These are phyloP conservation scores for Diutina pseudorugosa DNA, from an alignment of 1,139 yeast species.

Conservation along the genomic window DNA sequence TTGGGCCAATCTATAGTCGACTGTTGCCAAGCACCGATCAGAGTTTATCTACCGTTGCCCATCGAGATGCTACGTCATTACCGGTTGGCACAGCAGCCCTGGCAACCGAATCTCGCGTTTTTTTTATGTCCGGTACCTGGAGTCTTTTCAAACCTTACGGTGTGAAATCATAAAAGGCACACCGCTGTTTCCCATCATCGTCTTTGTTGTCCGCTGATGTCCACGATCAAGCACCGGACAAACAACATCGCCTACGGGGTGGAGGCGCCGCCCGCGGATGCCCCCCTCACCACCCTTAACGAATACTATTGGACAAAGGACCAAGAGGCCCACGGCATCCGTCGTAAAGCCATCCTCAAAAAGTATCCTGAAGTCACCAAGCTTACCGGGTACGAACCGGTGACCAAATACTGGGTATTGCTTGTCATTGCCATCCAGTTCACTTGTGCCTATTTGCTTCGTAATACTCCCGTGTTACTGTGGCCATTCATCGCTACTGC, in stretches of 20 bases:
- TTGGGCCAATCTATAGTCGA: too few relatives aligned
- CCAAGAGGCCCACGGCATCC: conserved; percentile 65
- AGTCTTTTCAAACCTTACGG: neutral
- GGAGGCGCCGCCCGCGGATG: conserved; percentile 32
- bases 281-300: conserved; percentile 28
- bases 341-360: conserved; percentile 63
- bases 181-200: too few relatives aligned
- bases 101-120: neutral
- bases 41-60: too few relatives aligned
- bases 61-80: too few relatives aligned
- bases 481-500: conserved; percentile 52
- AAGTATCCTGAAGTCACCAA: conserved; percentile 72
- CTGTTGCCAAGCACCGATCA: neutral
- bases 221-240: conserved; percentile 22
- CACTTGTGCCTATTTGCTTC: conserved; percentile 44
- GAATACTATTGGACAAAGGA: conserved; percentile 81
- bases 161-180: too few relatives aligned
- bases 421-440: conserved; percentile 58
- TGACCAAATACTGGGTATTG: conserved; percentile 63
- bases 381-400: conserved; percentile 78
- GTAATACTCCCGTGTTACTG: conserved; percentile 40
- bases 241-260: conserved; percentile 24
- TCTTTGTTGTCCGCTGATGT: conserved; percentile 5
- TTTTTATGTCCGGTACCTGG: neutral
- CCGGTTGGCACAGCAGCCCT: neutral